Base-by-base conservation (phyloP, 2,329 filamentous ascomycete species). In the Phyllosticta citriasiana region DNA sequence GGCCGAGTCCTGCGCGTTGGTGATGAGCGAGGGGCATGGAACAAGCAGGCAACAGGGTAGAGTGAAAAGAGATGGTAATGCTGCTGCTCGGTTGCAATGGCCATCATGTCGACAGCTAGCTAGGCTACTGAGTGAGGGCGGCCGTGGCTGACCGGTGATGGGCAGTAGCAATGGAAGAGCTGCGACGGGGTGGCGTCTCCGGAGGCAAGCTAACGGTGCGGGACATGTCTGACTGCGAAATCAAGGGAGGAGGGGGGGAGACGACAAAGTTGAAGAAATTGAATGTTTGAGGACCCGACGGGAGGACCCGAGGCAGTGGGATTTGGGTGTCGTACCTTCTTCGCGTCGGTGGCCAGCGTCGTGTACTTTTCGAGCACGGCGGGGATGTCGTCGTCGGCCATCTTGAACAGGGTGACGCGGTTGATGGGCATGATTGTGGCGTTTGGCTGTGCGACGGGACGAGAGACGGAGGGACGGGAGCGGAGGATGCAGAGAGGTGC, bases 1-100 rank as follows among this genome's bases (percentile, higher is more conserved):
- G 69, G 86, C 83, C 65, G 84, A 85, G 67, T 87, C 80, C 86
- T 88, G 57, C 27, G 57, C 33, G 57, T 19, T 35, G n/a, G 14
- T 14, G 14, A 26, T 52, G 55, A 55, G 22, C 25, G 19, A 57
- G 6, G 55, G 14, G 59, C 12, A 51, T 47, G 50, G 54, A 19
- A 16, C 16, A n/a, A 16, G 14, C 2, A n/a, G 40, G 40, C 14
- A 50, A 53, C 33, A 4, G 27, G 19, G 19, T 2, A 22, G 19
- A 22, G 19, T 22, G 19, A 22, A 22, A 22, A 22, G 19, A 22
- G 19, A 22, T 22, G 19, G 19, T 22, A 22, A 22, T n/a, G n/a
- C n/a, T n/a, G n/a, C n/a, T n/a, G n/a, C n/a, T n/a, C n/a, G n/a
- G n/a, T n/a, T n/a, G n/a, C n/a, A n/a, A n/a, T n/a, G n/a, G n/a